These are phyloP conservation scores for Teunomyces lycoperdinae DNA, from an alignment of 805 yeast species.

Conservation along the genomic window DNA sequence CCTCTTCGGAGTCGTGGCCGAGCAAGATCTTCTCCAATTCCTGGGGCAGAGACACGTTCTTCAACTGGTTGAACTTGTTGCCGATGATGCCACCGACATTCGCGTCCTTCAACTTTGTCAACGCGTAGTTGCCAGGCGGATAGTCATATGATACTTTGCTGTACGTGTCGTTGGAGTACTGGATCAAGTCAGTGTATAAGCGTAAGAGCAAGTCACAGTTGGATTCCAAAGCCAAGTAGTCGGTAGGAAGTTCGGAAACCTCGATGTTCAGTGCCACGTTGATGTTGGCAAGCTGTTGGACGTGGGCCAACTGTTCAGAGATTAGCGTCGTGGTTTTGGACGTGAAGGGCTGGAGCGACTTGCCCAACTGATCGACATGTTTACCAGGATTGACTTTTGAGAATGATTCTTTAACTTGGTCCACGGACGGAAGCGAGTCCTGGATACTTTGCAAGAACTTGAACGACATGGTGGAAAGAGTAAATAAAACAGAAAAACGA, in stretches of 20 bases:
- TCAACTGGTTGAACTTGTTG: conserved; percentile 56
- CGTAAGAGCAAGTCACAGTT: conserved; percentile 63
- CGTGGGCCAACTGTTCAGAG: conserved; percentile 59
- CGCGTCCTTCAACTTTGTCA: conserved; percentile 59
- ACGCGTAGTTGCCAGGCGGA: conserved; percentile 58
- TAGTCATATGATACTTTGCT: conserved; percentile 77
- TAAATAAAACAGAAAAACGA: background rate
- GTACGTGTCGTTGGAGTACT: conserved; percentile 50
- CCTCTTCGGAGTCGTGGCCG: conserved; percentile 20
- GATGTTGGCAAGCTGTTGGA: conserved; percentile 32
- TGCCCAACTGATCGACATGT: conserved; percentile 45
- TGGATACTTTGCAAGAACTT: conserved; percentile 39
- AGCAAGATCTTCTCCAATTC: conserved; percentile 60
- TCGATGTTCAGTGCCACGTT: conserved; percentile 45
- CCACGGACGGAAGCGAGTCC: conserved; percentile 41
- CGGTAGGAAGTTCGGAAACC: conserved; percentile 71
- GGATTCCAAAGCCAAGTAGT: conserved; percentile 64
- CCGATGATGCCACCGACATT: conserved; percentile 57
- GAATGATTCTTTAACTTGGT: conserved; percentile 34
- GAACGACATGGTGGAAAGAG: conserved; percentile 29
- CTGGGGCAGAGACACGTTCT: conserved; percentile 61
- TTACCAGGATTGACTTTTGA: conserved; percentile 37
- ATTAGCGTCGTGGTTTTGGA: conserved; percentile 58
- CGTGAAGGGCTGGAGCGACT: conserved; percentile 50
- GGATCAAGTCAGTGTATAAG: conserved; percentile 52